Evolutionary conservation across 202 grass and related monocot genomes (phyloP), one percentile per base, ranked within the genome.

Genomic region (Eragrostis tef): DNA sequence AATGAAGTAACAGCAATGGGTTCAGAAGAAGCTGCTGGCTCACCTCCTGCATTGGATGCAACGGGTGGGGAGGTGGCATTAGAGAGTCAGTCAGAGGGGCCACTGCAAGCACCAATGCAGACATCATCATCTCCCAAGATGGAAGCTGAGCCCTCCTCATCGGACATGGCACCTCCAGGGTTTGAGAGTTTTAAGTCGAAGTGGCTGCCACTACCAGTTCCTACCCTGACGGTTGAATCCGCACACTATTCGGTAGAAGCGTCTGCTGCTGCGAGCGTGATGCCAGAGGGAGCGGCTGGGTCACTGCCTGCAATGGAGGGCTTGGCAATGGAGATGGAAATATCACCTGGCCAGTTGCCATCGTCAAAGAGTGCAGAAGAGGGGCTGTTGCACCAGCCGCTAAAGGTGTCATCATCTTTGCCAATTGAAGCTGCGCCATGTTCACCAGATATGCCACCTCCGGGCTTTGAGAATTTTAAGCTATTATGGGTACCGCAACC

Each of bases 401-500:
- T 42, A 61, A 11, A 20, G 67, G n/a, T 20, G 26, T 34, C 73
- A 76, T 14, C 51, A 62, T 70, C 63, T 63, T 14, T 71, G 19
- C 26, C 68, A 11, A 48, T 9, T 12, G 31, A 85, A 58, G 82
- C 71, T 76, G 77, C 73, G 19, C 71, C 87, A 58, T 65, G 41
- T 48, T 81, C 82, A 43, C 71, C 71, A 72, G 78, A 86, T 78
- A 76, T 6, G 25, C 77, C 82, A 85, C 82, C 87, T 53, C 82
- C 87, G 0, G 87, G 82, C 26, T 85, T 85, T 80, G 82, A 85
- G 64, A 76, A 76, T 65, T 88, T 69, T 69, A 85, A 88, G 36
- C 64, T 73, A 44, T 85, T 64, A 49, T 73, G 67, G 65, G 27
- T 81, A 68, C 57, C 42, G 0, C 71, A 22, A 77, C 29, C 70